Base-by-base conservation (phyloP, 2,329 filamentous ascomycete genomes). In the Aureobasidium leucospermi region DNA sequence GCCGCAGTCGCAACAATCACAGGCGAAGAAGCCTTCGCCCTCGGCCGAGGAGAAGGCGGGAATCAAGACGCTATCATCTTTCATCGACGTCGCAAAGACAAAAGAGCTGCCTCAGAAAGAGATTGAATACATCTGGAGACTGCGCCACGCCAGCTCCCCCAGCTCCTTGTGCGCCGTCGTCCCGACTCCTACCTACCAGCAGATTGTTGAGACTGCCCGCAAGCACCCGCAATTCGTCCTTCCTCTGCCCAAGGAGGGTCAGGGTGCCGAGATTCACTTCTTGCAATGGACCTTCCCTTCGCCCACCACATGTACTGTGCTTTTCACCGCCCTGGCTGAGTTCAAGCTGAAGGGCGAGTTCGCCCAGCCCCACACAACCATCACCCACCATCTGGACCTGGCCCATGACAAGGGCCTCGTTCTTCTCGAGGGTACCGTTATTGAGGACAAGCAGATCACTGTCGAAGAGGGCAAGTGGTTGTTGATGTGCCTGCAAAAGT, bases 201-300 rank as follows among this genome's bases (percentile, higher is more conserved):
- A 83, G 55, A 90, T 99, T 70, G 84, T 87, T 63, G 71, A 76
- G 0, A 84, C 85, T 2, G 94, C 92, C 13, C 85, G 84, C 64
- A 78, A 78, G 55, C 84, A 93, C 71, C 94, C 94, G 13, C 87
- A 91, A 67, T 99, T 99, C 76, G 87, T 99, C 59, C 83, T 99
- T 1, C 94, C 94, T 0, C 81, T 97, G 6, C 89, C 89, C 65
- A 89, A 82, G 49, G 73, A 74, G 62, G 74, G 74, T 3, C 77
- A 82, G 63, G 90, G 89, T 55, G 90, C 91, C 48, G 94, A 97
- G 74, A 91, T 99, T 47, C 94, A 99, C 75, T 96, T 96, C 73
- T 75, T 99, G 63, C 93, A 99, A 75, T 99, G 95, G 90, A 89
- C 88, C 0, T 96, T 96, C 74, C 92, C 96, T 62, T 81, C 85